Evolutionary conservation across 495 filamentous ascomycete species (phyloP), one percentile per base, ranked within the genome.

Genomic region (Tuber aestivum): DNA sequence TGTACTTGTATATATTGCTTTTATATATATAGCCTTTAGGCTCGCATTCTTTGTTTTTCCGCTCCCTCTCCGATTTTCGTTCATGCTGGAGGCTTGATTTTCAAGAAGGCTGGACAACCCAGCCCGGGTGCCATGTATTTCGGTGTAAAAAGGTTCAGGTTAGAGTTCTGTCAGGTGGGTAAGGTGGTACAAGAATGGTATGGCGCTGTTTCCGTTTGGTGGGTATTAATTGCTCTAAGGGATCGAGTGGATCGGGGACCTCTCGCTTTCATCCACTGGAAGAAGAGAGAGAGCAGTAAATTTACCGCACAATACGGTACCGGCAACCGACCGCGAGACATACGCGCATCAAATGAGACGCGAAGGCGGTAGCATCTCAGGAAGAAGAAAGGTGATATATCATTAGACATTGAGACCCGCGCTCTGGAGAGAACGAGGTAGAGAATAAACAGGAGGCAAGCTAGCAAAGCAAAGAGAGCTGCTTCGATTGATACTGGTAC

Each of bases 251-350:
- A 79, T 79, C 75, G 32, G 50, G 42, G 75, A 75, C 72, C 70
- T 78, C 68, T 74, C 70, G 69, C 50, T n/a, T 32, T 61, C 50
- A 61, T 61, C 23, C 50, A 5, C 16, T 61, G 50, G 50, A 27
- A 32, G 50, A 42, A 69, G 45, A 70, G 23, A 32, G 7, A 23
- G 23, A 9, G n/a, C 48, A 12, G 2, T 27, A 27, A 10, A 23
- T 56, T n/a, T 56, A 56, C 23, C 8, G 5, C 27, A n/a, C 21
- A 8, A 41, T 41, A 41, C 41, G 41, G 76, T 41, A 78, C 10
- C 56, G 56, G 56, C 56, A 79, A 79, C 72, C 78, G 68, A 72
- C 70, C 75, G 78, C 75, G 78, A 79, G 78, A 79, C 78, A 79
- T 65, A 65, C n/a, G 56, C 56, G 12, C 56, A 65, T 65, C 56